Percentiles rank a stretch among this genome's conserved stretches.
Conservation (phyloP, 805 yeast genomes). For the Maudiozyma barnettii region DNA sequence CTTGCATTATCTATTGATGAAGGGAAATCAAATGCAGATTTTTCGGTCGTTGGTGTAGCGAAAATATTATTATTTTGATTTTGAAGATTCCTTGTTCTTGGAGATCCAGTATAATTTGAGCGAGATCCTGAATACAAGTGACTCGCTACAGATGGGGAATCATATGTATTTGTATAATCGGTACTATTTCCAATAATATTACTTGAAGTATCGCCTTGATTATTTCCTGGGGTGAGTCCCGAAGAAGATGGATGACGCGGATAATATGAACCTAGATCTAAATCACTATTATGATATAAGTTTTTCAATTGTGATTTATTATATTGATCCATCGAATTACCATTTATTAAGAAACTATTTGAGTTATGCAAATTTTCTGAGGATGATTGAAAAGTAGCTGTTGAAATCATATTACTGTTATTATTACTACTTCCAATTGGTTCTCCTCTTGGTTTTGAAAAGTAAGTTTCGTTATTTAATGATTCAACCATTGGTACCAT, state of each 20-base stretch:
- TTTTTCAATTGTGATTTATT: conserved; percentile 16
- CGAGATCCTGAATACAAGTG: neutral
- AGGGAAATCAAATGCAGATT: conserved; percentile 1
- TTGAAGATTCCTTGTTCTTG: neutral
- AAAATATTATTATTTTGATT: conserved; percentile 5
- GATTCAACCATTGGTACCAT: conserved; percentile 5
- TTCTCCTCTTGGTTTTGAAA: neutral
- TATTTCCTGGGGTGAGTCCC: neutral
- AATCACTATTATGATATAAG: conserved; percentile 11
- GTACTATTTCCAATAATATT: neutral
- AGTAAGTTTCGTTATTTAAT: neutral
- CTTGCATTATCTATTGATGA: neutral
- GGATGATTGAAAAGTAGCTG: conserved; percentile 1
- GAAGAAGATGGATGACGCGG: conserved; percentile 11
- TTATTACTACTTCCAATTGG: neutral
- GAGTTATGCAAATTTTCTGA: neutral
- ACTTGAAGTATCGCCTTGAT: neutral
- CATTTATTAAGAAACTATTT: neutral
- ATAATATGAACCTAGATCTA: conserved; percentile 24
- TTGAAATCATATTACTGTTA: neutral
- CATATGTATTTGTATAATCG: neutral
- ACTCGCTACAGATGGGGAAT: neutral
- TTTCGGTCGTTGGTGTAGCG: conserved; percentile 5
- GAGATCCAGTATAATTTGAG: neutral
- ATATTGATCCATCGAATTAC: neutral